Base-by-base conservation (phyloP, 2,329 filamentous ascomycete genomes). In the Microthyrium microscopicum region DNA sequence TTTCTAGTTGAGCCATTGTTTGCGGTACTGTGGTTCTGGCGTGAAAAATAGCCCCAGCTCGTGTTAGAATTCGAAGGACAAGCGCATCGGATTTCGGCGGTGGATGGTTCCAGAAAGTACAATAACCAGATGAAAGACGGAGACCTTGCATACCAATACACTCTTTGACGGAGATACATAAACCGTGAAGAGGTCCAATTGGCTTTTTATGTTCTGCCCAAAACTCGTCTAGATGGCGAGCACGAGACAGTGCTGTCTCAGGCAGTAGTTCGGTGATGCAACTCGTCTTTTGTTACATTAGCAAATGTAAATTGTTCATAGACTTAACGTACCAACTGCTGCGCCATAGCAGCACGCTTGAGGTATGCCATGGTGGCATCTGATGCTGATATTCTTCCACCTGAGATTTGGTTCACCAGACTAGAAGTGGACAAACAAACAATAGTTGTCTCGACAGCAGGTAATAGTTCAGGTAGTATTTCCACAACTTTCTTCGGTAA, bases 1-100 rank as follows among this genome's bases (percentile, higher is more conserved):
- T 66, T 42, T 68, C 66, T 7, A 67, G 45, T 40, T 66, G 62
- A 64, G 69, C 68, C 29, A 68, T 42, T 8, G 57, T 61, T 44
- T 70, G 67, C 4, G 66, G 67, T 37, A 68, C 48, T 4, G 64
- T 69, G 0, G 64, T 70, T 16, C 65, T 52, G 19, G 54, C 64
- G 42, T 66, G 60, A 42, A 69, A 61, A 2, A 71, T 56, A 2
- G 58, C 58, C 2, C 66, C 67, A 3, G 62, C 62, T 2, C 54
- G 47, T 46, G 50, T 54, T 11, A 64, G 44, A 39, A 61, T 52
- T 37, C 64, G 49, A 8, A 69, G 34, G 16, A 70, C 60, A 34
- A 58, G 48, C 3, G 60, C 58, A 42, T 69, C 61, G 25, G 63
- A 54, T 15, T 55, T 44, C 2, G 54, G 52, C 3, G 59, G 50